A percentile compares a stretch with the other conserved stretches of the same genome.
Evolutionary conservation across 2,329 filamentous ascomycete species (phyloP).

Genomic region (Talaromyces sp.): DNA sequence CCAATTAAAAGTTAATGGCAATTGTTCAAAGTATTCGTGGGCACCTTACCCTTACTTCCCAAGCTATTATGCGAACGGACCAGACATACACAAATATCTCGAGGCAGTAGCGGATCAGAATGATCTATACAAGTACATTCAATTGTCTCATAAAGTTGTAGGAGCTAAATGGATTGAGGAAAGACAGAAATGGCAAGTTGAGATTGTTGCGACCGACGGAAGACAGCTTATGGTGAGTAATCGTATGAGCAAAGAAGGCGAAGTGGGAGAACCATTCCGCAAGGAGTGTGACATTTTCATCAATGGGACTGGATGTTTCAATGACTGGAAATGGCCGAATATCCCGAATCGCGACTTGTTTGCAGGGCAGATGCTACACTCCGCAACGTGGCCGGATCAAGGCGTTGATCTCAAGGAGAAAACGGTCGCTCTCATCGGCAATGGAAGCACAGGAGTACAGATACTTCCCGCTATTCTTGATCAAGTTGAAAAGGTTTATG

Average conservation of each 20-base stretch:
- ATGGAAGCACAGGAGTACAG: conserved; percentile 18
- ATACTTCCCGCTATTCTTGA: not conserved
- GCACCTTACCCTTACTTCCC: too few species aligned
- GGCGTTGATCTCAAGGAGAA: conserved; percentile 28
- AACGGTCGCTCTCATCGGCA: conserved; percentile 28
- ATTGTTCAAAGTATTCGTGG: too few species aligned
- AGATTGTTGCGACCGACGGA: too few species aligned
- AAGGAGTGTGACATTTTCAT: conserved; percentile 25
- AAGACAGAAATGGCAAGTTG: conserved; percentile 23
- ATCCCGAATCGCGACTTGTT: conserved; percentile 17
- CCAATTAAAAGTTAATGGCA: too few species aligned
- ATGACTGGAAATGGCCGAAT: conserved; percentile 25
- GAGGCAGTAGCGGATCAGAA: conserved; percentile 38
- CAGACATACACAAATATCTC: too few species aligned
- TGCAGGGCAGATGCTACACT: conserved; percentile 18
- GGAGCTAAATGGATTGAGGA: conserved; percentile 38
- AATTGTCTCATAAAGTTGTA: conserved; percentile 31
- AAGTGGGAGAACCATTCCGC: not conserved
- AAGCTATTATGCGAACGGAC: too few species aligned
- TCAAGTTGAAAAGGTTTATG: not conserved
- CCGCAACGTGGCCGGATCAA: conserved; percentile 9
- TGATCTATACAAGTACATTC: conserved; percentile 36
- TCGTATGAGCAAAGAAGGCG: not conserved
- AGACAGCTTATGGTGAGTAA: conserved; percentile 4
- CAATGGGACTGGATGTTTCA: conserved; percentile 28